Base-by-base conservation (phyloP, 2,329 filamentous ascomycete genomes). In the Tolypocladium sp. region DNA sequence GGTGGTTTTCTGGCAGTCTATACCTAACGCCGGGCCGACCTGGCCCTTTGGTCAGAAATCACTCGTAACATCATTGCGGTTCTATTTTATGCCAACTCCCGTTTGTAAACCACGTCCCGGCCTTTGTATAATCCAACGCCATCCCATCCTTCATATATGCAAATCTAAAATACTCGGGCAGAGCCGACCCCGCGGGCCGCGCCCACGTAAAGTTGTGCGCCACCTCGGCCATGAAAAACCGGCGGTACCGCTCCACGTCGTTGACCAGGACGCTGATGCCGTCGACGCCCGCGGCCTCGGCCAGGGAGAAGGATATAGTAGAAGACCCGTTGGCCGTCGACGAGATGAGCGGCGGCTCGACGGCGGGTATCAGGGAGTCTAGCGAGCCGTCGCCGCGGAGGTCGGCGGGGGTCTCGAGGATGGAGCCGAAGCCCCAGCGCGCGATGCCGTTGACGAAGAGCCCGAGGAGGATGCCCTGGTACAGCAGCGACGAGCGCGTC, bases 361-460 rank as follows among this genome's bases (percentile, higher is more conserved):
- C 75, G 0, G 63, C 74, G 49, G 80, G 91, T 1, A 94, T 77
- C 0, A 83, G 74, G 0, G 85, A 86, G 13, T 84, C 84, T 38
- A 82, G 73, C 60, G 86, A 82, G 0, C 83, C 84, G 63, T 89
- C 86, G n/a, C 84, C 86, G 57, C 86, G 85, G 27, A 99, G 75
- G 0, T 86, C 85, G 0, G 74, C 81, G 0, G 90, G 84, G 0
- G 94, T 97, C 73, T 99, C 88, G 17, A 99, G 82, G 55, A 97
- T 85, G 1, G 89, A 82, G 62, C 91, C 92, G 71, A 96, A 99
- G 0, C 92, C 93, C 94, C 94, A 97, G 53, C 93, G 83, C 4
- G 92, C 93, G 61, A 94, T 86, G 57, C 94, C 93, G 70, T 97
- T 97, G 75, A 97, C 87, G 72, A 97, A 97, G 0, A 97, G 81